phyloP scores from a whole-genome alignment of 306 rosid genomes.

The Dalbergia cultrata region DNA sequence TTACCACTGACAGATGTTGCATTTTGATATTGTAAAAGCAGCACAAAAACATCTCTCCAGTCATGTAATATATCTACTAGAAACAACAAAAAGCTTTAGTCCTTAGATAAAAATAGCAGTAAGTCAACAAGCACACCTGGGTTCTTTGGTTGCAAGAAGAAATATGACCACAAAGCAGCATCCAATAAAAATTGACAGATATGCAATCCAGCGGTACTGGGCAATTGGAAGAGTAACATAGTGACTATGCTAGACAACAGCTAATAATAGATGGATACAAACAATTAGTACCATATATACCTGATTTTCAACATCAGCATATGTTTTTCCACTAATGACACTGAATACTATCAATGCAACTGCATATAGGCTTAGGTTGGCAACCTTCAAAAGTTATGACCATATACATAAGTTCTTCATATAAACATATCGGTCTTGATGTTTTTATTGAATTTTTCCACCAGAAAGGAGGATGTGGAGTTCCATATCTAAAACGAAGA shows the following conservation, averaged over 20 bases:
- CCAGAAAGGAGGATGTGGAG: neutral
- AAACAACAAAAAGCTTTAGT: neutral
- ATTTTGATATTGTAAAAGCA: slow-evolving; percentile 17
- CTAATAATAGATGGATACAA: slow-evolving; percentile 34
- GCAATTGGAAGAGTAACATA: slow-evolving; percentile 40
- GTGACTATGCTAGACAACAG: slow-evolving; percentile 37
- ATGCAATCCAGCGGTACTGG: slow-evolving; percentile 97
- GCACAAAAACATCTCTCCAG: neutral
- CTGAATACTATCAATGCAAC: slow-evolving; percentile 77
- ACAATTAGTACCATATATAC: slow-evolving; percentile 47
- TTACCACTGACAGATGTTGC: slow-evolving; percentile 3
- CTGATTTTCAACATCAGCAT: slow-evolving; percentile 73
- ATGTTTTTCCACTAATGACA: slow-evolving; percentile 56
- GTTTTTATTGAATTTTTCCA: slow-evolving; percentile 1
- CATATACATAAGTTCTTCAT: slow-evolving; percentile 27
- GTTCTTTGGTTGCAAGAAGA: slow-evolving; percentile 83
- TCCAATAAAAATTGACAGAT: slow-evolving; percentile 84
- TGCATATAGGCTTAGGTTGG: slow-evolving; percentile 86
- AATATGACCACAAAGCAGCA: slow-evolving; percentile 87
- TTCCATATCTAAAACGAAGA: slow-evolving; percentile 9
- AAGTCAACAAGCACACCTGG: slow-evolving; percentile 69
- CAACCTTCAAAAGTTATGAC: slow-evolving; percentile 65
- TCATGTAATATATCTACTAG: neutral
- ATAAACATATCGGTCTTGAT: neutral
- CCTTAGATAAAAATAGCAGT: neutral